Percentiles rank a stretch among this genome's conserved stretches.
Conservation (phyloP, 2,329 filamentous ascomycete species). For the Neocucurbitaria cava region DNA sequence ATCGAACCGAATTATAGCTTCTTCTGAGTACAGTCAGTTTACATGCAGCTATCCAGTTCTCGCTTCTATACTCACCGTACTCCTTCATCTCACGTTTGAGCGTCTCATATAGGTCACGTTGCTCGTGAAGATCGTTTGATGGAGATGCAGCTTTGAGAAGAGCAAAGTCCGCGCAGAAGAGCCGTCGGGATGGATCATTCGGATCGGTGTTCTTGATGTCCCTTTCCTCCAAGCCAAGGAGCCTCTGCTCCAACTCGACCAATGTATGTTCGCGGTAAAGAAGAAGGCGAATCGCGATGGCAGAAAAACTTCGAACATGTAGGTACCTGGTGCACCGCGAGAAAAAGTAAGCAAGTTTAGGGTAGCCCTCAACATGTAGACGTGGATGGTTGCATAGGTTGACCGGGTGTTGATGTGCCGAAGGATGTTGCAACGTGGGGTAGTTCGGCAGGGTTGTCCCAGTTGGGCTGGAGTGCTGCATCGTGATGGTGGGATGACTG, state of each 20-base stretch:
- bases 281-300: constrained; percentile 7
- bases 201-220: background rate
- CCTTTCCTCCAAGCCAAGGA: constrained; percentile 5
- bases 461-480: background rate
- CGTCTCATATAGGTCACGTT: constrained; percentile 4
- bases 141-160: background rate
- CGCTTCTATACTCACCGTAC: constrained; percentile 7
- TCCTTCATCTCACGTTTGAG: constrained; percentile 10
- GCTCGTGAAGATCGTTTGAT: background rate
- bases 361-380: constrained; percentile 9
- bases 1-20: constrained; percentile 10
- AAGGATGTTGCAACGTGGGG: background rate
- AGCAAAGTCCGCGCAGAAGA: constrained; percentile 1
- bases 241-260: constrained; percentile 3
- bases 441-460: background rate
- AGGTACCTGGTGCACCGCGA: constrained; percentile 7
- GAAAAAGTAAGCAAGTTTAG: constrained; percentile 11
- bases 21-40: constrained; percentile 3
- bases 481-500: background rate
- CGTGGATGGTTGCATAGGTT: background rate
- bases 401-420: background rate
- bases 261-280: constrained; percentile 14
- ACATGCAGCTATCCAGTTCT: background rate
- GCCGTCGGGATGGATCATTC: background rate
- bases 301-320: constrained; percentile 16